phyloP scores from a whole-genome alignment of 768 basidiomycete species.

The Cubamyces sp. region DNA sequence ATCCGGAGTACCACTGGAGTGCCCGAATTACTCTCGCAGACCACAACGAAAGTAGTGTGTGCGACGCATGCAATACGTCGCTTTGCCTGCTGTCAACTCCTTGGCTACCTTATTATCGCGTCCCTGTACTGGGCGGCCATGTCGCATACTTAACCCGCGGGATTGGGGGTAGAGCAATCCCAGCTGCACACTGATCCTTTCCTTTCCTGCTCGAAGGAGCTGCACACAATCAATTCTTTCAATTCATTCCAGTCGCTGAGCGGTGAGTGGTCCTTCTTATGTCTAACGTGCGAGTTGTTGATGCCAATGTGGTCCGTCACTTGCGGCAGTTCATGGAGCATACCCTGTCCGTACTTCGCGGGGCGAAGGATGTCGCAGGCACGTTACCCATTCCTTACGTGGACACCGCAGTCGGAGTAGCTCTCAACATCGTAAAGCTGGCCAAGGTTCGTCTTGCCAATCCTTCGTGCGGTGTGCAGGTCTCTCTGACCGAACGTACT shows the following conservation, averaged over 20 bases:
- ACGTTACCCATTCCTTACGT: conserved; percentile 1
- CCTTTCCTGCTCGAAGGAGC: background rate
- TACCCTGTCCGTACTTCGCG: background rate
- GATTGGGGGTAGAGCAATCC: background rate
- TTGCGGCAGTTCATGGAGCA: background rate
- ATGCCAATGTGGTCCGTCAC: background rate
- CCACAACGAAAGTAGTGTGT: background rate
- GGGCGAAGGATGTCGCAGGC: background rate
- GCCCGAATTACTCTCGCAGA: background rate
- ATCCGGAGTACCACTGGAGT: background rate
- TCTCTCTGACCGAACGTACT: too few relatives aligned
- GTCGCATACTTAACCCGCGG: background rate
- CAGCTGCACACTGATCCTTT: background rate
- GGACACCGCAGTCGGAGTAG: background rate
- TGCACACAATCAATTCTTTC: background rate
- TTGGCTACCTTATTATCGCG: conserved; percentile 11
- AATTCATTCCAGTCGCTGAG: background rate
- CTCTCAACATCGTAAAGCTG: background rate
- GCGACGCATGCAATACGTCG: background rate
- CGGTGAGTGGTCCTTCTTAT: background rate
- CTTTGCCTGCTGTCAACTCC: conserved; percentile 3
- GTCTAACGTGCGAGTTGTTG: background rate
- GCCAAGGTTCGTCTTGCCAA: background rate
- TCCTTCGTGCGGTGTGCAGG: background rate
- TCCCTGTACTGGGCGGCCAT: background rate